phyloP scores from a whole-genome alignment of 1,284 basidiomycete species.

The Gymnopus androsaceus region DNA sequence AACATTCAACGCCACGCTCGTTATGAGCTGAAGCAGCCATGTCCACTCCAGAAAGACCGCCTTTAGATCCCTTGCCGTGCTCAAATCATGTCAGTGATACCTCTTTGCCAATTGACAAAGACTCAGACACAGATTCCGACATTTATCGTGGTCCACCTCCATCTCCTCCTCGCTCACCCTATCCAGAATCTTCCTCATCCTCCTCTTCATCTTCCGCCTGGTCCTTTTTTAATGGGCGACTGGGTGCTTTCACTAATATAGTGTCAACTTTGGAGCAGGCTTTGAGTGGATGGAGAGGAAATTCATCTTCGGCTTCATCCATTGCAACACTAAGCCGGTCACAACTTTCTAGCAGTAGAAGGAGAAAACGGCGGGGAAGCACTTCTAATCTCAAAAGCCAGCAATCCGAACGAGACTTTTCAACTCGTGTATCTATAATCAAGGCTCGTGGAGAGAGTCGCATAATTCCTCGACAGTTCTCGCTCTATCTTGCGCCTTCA shows the following conservation, averaged over 20 bases:
- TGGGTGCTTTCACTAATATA: constrained; percentile 51
- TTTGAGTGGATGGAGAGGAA: constrained; percentile 55
- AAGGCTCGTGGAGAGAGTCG: constrained; percentile 63
- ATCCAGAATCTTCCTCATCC: constrained; percentile 32
- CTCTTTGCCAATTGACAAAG: neutral
- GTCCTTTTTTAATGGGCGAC: constrained; percentile 40
- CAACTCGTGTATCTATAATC: constrained; percentile 51
- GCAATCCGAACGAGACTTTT: constrained; percentile 59
- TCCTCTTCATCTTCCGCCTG: constrained; percentile 44
- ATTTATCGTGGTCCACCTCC: constrained; percentile 63
- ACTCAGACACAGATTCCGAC: constrained; percentile 42
- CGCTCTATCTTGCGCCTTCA: constrained; percentile 57
- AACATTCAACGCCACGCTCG: no score
- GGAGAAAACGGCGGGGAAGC: constrained; percentile 46
- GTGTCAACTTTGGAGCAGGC: constrained; percentile 45
- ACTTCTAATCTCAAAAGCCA: constrained; percentile 48
- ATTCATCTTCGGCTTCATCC: constrained; percentile 43
- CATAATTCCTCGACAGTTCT: constrained; percentile 64
- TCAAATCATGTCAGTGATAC: neutral
- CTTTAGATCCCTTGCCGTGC: neutral
- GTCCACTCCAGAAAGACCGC: neutral
- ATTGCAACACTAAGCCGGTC: constrained; percentile 40
- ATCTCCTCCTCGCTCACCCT: constrained; percentile 30
- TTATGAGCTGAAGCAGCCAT: constrained; percentile 8
- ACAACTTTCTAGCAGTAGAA: constrained; percentile 41